Percentiles rank a stretch among this genome's conserved stretches.
Conservation (phyloP, 2,329 filamentous ascomycete species). For the Colletotrichum acutatum region DNA sequence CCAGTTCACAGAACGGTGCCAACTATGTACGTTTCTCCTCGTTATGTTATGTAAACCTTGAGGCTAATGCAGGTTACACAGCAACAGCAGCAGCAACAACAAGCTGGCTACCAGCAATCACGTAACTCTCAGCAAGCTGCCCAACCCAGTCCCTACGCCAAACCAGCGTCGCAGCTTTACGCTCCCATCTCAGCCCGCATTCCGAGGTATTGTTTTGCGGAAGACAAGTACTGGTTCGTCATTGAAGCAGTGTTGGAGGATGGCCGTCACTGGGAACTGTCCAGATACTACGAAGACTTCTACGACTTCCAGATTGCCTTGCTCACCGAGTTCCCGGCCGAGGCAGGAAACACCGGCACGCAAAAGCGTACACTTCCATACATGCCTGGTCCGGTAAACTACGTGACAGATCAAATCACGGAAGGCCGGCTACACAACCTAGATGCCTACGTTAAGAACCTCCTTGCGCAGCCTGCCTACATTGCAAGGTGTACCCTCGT, state of each 20-base stretch:
- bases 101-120: slow-evolving; percentile 39
- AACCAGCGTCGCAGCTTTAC: slow-evolving; percentile 67
- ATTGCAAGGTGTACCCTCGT: slow-evolving; percentile 88
- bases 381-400: slow-evolving; percentile 98
- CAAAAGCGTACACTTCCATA: slow-evolving; percentile 89
- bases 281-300: slow-evolving; percentile 97
- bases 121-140: slow-evolving; percentile 44
- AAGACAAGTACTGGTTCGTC: slow-evolving; percentile 99
- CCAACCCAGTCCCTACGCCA: slow-evolving; percentile 52
- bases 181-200: slow-evolving; percentile 87
- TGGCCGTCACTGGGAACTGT: slow-evolving; percentile 90
- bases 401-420: slow-evolving; percentile 97
- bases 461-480: slow-evolving; percentile 84
- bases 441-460: slow-evolving; percentile 94
- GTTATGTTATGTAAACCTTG: no score
- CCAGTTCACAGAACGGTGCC: slow-evolving; percentile 59
- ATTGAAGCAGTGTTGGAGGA: slow-evolving; percentile 93
- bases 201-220: slow-evolving; percentile 92
- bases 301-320: slow-evolving; percentile 98
- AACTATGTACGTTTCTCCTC: slow-evolving; percentile 55
- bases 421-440: slow-evolving; percentile 92
- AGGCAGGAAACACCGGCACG: slow-evolving; percentile 86
- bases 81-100: slow-evolving; percentile 38
- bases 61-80: neutral
- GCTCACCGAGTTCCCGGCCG: slow-evolving; percentile 89